Base-by-base conservation (phyloP, 345 rosid species). In the Corchorus capsularis region DNA sequence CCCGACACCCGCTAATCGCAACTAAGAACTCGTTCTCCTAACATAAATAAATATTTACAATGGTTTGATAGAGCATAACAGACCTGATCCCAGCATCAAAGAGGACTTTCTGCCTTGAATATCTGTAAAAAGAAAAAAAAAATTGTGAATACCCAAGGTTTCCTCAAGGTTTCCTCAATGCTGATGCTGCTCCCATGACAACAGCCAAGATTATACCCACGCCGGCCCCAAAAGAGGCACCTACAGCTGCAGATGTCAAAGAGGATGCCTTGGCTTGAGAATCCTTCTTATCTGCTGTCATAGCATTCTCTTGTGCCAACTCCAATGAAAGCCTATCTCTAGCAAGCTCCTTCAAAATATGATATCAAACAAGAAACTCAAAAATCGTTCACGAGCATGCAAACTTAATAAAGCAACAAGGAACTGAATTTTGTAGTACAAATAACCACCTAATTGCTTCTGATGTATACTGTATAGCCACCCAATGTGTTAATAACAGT, bases 221-320 rank as follows among this genome's bases (percentile, higher is more conserved):
- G 77, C 96, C 97, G 8, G 99, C 98, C 72, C 99, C 99, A n/a
- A 95, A 77, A 32, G 97, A 93, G 78, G 99, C 99, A 19, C 99
- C 99, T 1, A 93, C 96, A 0, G 94, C 89, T 5, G 99, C 97
- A 60, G 99, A 92, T 17, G 96, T 84, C 79, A 87, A 63, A 1
- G 97, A 83, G 11, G 91, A 90, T 77, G 87, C 78, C 87, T 92
- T 92, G 13, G 83, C 84, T 79, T 86, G 81, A 46, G 90, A 74
- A 53, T 83, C 88, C 64, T 47, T 61, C 47, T 75, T 76, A 73
- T 82, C 86, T 57, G 69, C 63, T 19, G 87, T 82, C 60, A 54
- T 43, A 20, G 83, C 86, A 13, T 83, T 80, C n/a, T 86, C 88
- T 71, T 68, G 87, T 20, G 87, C 90, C 78, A 89, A 78, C 78